phyloP scores from a whole-genome alignment of 352 stramenopile genomes.

The Blastocystis sp. region DNA sequence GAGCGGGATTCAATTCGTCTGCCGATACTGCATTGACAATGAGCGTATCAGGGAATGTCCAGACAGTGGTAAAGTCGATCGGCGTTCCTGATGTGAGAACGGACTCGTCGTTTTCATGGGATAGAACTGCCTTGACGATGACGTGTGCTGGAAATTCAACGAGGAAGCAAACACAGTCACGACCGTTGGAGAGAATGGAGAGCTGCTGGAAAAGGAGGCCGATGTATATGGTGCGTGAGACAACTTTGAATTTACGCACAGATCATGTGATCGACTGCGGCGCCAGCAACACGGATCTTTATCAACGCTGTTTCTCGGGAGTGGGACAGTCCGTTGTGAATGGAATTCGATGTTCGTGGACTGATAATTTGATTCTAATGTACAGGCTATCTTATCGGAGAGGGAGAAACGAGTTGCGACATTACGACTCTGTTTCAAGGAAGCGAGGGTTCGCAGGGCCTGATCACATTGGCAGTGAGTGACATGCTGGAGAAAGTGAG shows the following conservation, averaged over 20 bases:
- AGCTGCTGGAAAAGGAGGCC: neutral
- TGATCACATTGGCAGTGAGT: conserved; percentile 18
- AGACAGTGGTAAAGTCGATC: neutral
- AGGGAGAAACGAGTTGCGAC: conserved; percentile 53
- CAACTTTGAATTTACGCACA: conserved; percentile 3
- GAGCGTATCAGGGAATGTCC: neutral
- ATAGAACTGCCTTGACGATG: neutral
- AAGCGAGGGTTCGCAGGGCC: conserved; percentile 5
- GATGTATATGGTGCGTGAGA: neutral
- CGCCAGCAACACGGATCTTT: conserved; percentile 1
- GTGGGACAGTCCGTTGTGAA: neutral
- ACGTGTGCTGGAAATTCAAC: neutral
- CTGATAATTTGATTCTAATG: neutral
- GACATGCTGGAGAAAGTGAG: conserved; percentile 5
- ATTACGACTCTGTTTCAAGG: conserved; percentile 50
- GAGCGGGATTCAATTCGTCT: no score
- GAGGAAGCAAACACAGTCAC: neutral
- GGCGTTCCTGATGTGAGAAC: neutral
- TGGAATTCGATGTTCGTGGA: conserved; percentile 25
- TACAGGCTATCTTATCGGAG: conserved; percentile 37
- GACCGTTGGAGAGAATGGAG: neutral
- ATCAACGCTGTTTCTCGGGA: neutral
- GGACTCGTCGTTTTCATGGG: neutral
- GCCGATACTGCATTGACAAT: neutral
- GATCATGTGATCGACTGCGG: conserved; percentile 6